These are phyloP conservation scores for Priceomyces castillae DNA, from an alignment of 805 yeast genomes.

Conservation along the genomic window DNA sequence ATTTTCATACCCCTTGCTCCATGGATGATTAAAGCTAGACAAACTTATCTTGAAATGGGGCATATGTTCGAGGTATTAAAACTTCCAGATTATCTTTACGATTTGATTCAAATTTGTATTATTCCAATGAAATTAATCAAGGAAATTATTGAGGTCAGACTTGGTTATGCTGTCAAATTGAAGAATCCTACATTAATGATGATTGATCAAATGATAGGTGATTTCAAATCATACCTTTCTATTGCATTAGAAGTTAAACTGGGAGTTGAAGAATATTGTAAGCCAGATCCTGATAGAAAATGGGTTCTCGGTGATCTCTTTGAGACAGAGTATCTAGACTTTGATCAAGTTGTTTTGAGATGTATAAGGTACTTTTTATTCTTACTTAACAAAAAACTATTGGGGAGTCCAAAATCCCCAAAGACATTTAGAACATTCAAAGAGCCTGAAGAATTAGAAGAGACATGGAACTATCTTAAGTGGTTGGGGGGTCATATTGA, in stretches of 20 bases:
- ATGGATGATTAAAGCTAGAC: slow-evolving; percentile 77
- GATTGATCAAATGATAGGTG: slow-evolving; percentile 91
- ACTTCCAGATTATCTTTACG: slow-evolving; percentile 68
- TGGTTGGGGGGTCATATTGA: slow-evolving; percentile 76
- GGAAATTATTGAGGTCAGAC: slow-evolving; percentile 71
- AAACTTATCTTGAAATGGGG: slow-evolving; percentile 62
- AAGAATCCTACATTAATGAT: slow-evolving; percentile 90
- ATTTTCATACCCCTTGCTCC: slow-evolving; percentile 70
- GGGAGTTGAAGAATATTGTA: slow-evolving; percentile 58
- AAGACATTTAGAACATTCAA: slow-evolving; percentile 76
- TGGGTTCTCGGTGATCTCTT: slow-evolving; percentile 71
- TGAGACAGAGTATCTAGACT: slow-evolving; percentile 49
- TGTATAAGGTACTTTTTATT: slow-evolving; percentile 72
- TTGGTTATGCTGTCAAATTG: slow-evolving; percentile 73
- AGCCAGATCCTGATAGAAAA: slow-evolving; percentile 50
- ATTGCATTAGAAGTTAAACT: slow-evolving; percentile 74
- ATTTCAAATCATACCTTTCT: slow-evolving; percentile 72
- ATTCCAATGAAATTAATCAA: slow-evolving; percentile 80
- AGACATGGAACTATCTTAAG: slow-evolving; percentile 74
- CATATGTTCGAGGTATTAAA: slow-evolving; percentile 63
- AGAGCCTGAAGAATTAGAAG: slow-evolving; percentile 86
- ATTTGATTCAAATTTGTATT: slow-evolving; percentile 59
- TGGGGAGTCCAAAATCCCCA: slow-evolving; percentile 66
- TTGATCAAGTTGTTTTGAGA: slow-evolving; percentile 65
- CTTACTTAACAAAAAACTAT: slow-evolving; percentile 69